These are phyloP conservation scores for Suillus sp. DNA, from an alignment of 768 basidiomycete genomes.

Conservation along the genomic window DNA sequence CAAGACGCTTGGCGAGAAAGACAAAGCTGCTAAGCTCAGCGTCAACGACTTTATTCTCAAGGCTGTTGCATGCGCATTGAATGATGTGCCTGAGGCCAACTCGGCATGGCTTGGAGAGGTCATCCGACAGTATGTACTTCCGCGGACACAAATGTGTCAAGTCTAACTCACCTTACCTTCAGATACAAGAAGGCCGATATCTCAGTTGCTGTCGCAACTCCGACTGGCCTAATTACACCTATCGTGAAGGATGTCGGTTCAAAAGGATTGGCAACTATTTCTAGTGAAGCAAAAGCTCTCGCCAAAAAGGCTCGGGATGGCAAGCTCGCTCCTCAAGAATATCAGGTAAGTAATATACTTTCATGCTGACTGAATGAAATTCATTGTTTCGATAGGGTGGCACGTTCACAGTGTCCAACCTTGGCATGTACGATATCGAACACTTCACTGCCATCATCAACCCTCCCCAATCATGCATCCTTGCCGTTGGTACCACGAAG, in stretches of 20 bases:
- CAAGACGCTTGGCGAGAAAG: slow-evolving; percentile 80
- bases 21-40: slow-evolving; percentile 90
- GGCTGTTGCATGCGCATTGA: slow-evolving; percentile 86
- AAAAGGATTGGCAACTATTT: slow-evolving; percentile 92
- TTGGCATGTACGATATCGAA: slow-evolving; percentile 95
- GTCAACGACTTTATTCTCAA: slow-evolving; percentile 99
- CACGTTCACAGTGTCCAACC: slow-evolving; percentile 97
- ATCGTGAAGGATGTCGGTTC: slow-evolving; percentile 92
- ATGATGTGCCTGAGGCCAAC: slow-evolving; percentile 97
- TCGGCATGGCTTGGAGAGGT: slow-evolving; percentile 96
- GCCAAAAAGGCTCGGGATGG: slow-evolving; percentile 97
- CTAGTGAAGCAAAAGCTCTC: slow-evolving; percentile 86
- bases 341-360: slow-evolving; percentile 66
- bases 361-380: not conserved
- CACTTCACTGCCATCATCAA: slow-evolving; percentile 99
- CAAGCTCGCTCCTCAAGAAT: slow-evolving; percentile 92
- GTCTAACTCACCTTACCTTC: slow-evolving; percentile 13
- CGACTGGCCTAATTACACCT: slow-evolving; percentile 94
- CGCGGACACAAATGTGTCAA: not conserved
- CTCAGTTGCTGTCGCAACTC: slow-evolving; percentile 95
- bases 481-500: slow-evolving; percentile 88
- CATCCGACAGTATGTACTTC: slow-evolving; percentile 80
- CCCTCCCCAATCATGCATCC: slow-evolving; percentile 96
- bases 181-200: slow-evolving; percentile 98
- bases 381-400: slow-evolving; percentile 63